Evolutionary conservation across 768 basidiomycete genomes (phyloP).

Genomic region (Cystobasidium tubakii): DNA sequence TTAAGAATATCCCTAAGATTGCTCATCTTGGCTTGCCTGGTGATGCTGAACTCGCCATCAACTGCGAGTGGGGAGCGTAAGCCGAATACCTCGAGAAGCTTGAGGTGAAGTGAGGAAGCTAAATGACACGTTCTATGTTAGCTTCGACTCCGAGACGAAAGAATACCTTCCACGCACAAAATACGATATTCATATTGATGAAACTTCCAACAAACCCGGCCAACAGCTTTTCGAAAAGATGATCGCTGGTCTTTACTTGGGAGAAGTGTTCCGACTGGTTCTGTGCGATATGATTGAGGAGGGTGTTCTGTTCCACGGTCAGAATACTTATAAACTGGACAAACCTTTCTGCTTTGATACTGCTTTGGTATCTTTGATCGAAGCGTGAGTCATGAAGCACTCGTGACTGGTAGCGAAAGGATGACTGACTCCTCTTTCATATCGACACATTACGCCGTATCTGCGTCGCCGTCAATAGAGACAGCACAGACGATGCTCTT

Average conservation of each 20-base stretch:
- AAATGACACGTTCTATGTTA: constrained; percentile 58
- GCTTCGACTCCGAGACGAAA: constrained; percentile 93
- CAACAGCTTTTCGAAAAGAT: constrained; percentile 78
- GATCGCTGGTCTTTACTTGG: constrained; percentile 53
- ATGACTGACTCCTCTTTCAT: neutral
- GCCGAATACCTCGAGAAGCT: neutral
- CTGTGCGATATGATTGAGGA: constrained; percentile 74
- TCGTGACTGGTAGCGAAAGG: neutral
- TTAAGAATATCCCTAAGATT: constrained; percentile 79
- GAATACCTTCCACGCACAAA: constrained; percentile 87
- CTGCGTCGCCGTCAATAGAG: constrained; percentile 61
- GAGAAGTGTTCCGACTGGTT: constrained; percentile 91
- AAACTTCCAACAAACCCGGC: constrained; percentile 89
- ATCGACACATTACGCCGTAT: too few species aligned
- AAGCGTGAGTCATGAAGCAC: constrained; percentile 58
- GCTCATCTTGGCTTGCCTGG: constrained; percentile 56
- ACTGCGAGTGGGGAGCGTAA: constrained; percentile 73
- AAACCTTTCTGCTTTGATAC: constrained; percentile 84
- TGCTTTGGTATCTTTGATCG: constrained; percentile 93
- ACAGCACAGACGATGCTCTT: constrained; percentile 90
- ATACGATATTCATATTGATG: constrained; percentile 86
- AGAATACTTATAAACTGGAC: constrained; percentile 97
- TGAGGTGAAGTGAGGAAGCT: neutral
- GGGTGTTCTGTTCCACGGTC: constrained; percentile 93
- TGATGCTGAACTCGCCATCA: constrained; percentile 69